Conservation (phyloP, 2,329 filamentous ascomycete species). For the Colletotrichum cordylinicola region DNA sequence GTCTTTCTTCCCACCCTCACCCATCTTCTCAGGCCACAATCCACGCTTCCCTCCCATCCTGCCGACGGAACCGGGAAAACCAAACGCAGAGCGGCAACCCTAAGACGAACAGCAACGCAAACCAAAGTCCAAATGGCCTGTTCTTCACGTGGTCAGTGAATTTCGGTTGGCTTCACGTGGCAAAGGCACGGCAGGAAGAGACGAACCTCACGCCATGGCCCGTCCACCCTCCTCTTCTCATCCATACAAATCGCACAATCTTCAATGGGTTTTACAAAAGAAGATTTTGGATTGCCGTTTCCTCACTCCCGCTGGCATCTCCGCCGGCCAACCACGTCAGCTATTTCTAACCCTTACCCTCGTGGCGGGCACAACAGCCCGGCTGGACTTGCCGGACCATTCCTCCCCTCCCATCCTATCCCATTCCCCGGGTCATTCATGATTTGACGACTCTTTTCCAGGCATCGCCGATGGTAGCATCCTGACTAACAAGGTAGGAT, state of each 20-base stretch:
- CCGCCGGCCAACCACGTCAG: not conserved
- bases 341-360: not conserved
- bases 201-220: conserved; percentile 15
- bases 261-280: not conserved
- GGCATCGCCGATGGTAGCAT: not conserved
- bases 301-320: not conserved
- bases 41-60: not conserved
- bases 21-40: not conserved
- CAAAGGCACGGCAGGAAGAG: not conserved
- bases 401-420: not conserved
- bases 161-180: not conserved
- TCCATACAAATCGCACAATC: not conserved
- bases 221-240: not conserved
- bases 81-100: not conserved
- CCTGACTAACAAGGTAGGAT: not conserved
- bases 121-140: not conserved
- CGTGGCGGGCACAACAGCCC: not conserved
- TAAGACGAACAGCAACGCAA: not conserved
- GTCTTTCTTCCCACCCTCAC: not conserved
- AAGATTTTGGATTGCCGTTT: not conserved
- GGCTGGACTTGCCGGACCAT: not conserved
- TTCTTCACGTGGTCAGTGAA: not conserved
- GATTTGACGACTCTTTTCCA: not conserved
- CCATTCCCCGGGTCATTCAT: not conserved
- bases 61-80: not conserved